Conservation (phyloP, 208 protist genomes). For the Trypanosoma mega region DNA sequence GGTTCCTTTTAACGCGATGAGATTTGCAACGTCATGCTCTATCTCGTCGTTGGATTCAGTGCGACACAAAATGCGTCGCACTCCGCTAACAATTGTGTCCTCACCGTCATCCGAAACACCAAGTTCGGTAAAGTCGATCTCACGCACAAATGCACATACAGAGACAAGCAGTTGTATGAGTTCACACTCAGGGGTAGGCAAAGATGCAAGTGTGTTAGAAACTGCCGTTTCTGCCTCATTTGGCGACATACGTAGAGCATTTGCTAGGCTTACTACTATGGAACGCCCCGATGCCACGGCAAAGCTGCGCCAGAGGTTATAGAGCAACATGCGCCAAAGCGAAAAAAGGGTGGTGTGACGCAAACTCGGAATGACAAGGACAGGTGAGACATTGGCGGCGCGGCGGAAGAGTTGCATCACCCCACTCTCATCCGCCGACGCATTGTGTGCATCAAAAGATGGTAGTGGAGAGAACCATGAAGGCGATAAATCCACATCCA, state of each 20-base stretch:
- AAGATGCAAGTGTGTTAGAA: slow-evolving; percentile 28
- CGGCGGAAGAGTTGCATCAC: slow-evolving; percentile 39
- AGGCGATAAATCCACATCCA: too few relatives aligned
- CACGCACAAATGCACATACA: slow-evolving; percentile 35
- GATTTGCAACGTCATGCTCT: slow-evolving; percentile 16
- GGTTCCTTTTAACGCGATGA: slow-evolving; percentile 19
- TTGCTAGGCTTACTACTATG: slow-evolving; percentile 36
- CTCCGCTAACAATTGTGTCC: slow-evolving; percentile 12
- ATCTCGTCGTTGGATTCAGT: slow-evolving; percentile 4
- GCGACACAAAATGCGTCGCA: slow-evolving; percentile 19
- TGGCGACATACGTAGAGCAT: slow-evolving; percentile 21
- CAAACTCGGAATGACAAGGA: slow-evolving; percentile 37
- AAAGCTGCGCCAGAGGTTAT: slow-evolving; percentile 48
- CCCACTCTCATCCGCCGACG: slow-evolving; percentile 15
- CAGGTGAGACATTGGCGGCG: too few relatives aligned
- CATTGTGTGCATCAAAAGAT: slow-evolving; percentile 4
- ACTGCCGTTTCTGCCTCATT: too few relatives aligned
- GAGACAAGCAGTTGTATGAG: slow-evolving; percentile 41
- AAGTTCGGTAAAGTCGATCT: slow-evolving; percentile 28
- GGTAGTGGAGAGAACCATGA: slow-evolving; percentile 37
- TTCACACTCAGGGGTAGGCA: slow-evolving; percentile 28
- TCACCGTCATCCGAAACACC: slow-evolving; percentile 1
- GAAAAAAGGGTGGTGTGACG: slow-evolving; percentile 45
- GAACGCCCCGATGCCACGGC: too few relatives aligned
- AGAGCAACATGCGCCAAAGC: slow-evolving; percentile 51